A percentile compares a stretch with the other conserved stretches of the same genome.
Conservation (phyloP, 495 filamentous ascomycete genomes). For the Trichocladium antarcticum region DNA sequence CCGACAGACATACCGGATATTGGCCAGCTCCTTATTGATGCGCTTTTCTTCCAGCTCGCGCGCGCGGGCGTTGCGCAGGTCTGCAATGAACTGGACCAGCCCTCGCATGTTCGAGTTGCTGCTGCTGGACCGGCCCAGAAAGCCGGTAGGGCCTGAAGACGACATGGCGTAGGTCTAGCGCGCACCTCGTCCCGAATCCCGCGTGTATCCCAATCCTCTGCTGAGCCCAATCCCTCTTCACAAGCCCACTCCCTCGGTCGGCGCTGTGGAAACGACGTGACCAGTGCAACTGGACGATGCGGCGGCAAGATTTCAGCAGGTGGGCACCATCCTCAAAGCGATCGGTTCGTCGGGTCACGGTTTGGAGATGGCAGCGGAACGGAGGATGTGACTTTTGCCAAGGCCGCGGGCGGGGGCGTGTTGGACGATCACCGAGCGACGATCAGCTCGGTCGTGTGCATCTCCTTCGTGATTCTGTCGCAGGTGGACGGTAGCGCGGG, state of each 20-base stretch:
- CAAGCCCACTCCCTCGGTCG: background rate
- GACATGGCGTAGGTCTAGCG: conserved; percentile 33
- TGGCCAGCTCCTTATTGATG: conserved; percentile 98
- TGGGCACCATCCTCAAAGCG: background rate
- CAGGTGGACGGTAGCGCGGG: background rate
- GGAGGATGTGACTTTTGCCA: background rate
- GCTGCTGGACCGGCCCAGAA: conserved; percentile 49
- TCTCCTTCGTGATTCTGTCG: background rate
- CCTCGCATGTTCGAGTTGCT: conserved; percentile 67
- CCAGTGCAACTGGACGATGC: background rate
- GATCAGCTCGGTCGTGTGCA: background rate
- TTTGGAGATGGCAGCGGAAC: background rate
- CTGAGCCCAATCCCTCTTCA: background rate
- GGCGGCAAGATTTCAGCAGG: background rate
- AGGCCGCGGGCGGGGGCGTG: too few species aligned
- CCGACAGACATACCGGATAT: conserved; percentile 57
- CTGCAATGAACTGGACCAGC: conserved; percentile 96
- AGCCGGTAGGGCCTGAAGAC: conserved; percentile 44
- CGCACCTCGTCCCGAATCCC: background rate
- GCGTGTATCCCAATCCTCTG: background rate
- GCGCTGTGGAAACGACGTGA: background rate
- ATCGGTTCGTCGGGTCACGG: background rate
- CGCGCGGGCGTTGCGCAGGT: conserved; percentile 87
- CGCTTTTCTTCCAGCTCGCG: conserved; percentile 96
- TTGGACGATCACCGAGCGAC: background rate